Evolutionary conservation across 495 filamentous ascomycete genomes (phyloP).

Genomic region (Daldinia concentrica): DNA sequence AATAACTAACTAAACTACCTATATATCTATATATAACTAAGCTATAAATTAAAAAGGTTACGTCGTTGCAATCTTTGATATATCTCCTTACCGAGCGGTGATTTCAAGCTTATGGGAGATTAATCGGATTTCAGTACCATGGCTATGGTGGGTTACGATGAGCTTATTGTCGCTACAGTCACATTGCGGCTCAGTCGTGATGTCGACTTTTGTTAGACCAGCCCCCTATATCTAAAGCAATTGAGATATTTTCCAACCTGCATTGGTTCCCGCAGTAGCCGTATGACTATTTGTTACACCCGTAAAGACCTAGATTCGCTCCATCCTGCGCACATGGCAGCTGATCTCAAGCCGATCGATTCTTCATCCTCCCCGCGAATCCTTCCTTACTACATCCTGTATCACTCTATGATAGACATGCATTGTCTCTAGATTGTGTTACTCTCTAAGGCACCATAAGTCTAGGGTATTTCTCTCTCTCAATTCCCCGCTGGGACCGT

Average conservation of each 20-base stretch:
- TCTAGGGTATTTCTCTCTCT: slow-evolving; percentile 4
- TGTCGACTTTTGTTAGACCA: slow-evolving; percentile 3
- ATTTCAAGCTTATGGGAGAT: neutral
- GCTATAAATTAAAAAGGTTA: neutral
- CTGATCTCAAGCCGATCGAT: slow-evolving; percentile 34
- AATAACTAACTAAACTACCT: no score
- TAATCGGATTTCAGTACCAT: neutral
- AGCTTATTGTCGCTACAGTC: neutral
- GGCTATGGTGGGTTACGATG: neutral
- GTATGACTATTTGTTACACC: slow-evolving; percentile 22
- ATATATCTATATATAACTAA: neutral
- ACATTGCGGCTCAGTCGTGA: slow-evolving; percentile 13
- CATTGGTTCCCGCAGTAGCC: neutral
- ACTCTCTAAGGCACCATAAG: neutral
- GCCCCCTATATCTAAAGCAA: neutral
- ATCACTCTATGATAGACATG: slow-evolving; percentile 20
- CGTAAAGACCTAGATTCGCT: neutral
- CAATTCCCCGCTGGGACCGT: neutral
- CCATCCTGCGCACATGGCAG: neutral
- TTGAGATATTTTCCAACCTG: slow-evolving; percentile 12
- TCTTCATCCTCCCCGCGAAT: slow-evolving; percentile 37
- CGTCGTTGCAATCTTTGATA: neutral
- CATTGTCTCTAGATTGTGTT: slow-evolving; percentile 18
- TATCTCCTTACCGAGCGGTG: neutral
- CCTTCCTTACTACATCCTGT: slow-evolving; percentile 33